phyloP scores from a whole-genome alignment of 2,329 filamentous ascomycete genomes.

The Sporothrix pseudoabietina region DNA sequence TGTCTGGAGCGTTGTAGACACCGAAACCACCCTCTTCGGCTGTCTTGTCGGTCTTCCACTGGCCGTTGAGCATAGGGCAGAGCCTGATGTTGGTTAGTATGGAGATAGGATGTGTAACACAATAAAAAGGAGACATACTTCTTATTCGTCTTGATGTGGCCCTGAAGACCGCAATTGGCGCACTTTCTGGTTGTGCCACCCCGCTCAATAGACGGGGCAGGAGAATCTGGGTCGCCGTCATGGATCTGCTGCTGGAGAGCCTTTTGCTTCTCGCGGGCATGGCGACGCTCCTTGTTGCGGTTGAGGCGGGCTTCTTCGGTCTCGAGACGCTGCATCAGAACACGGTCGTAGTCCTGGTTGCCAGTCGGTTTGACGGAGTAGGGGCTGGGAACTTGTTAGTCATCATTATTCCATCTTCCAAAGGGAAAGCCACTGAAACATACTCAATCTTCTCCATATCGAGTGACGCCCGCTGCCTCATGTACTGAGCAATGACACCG shows the following conservation, averaged over 20 bases:
- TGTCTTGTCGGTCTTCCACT: slow-evolving; percentile 64
- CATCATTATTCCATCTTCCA: neutral
- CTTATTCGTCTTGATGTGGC: slow-evolving; percentile 99
- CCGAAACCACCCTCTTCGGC: slow-evolving; percentile 63
- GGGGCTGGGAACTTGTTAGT: slow-evolving; percentile 48
- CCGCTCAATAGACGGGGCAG: slow-evolving; percentile 55
- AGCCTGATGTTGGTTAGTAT: slow-evolving; percentile 54
- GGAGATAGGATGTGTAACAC: slow-evolving; percentile 36
- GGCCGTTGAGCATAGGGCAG: slow-evolving; percentile 83
- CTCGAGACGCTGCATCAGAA: slow-evolving; percentile 54
- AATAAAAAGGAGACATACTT: slow-evolving; percentile 56
- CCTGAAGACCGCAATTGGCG: slow-evolving; percentile 94
- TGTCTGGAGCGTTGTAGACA: slow-evolving; percentile 46
- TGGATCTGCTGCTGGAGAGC: slow-evolving; percentile 55
- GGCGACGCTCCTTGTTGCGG: slow-evolving; percentile 86
- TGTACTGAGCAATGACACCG: slow-evolving; percentile 85
- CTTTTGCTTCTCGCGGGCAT: slow-evolving; percentile 89
- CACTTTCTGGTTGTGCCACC: slow-evolving; percentile 84
- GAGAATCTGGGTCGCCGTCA: slow-evolving; percentile 53
- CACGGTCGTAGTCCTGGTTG: slow-evolving; percentile 65
- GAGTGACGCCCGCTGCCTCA: slow-evolving; percentile 74
- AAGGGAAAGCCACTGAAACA: slow-evolving; percentile 38
- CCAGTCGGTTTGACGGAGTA: slow-evolving; percentile 65
- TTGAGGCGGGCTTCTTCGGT: slow-evolving; percentile 81
- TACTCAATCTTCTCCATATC: slow-evolving; percentile 71